These are phyloP conservation scores for Pythium utonaiense DNA, from an alignment of 352 stramenopile species.

Conservation along the genomic window DNA sequence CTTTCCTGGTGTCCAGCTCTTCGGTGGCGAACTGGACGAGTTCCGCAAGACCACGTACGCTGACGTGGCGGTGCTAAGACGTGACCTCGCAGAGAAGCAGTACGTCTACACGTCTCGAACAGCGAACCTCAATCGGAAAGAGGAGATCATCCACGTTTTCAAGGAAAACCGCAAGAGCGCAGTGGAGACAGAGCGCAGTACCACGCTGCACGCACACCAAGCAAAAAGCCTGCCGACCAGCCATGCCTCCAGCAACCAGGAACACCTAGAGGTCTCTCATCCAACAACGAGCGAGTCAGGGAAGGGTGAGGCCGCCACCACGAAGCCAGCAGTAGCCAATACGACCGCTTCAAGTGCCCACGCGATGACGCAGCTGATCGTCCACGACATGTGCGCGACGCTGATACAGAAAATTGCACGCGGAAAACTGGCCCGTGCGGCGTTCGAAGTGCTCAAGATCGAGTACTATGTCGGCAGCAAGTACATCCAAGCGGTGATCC, in stretches of 20 bases:
- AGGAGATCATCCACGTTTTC: conserved; percentile 68
- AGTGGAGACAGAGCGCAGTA: conserved; percentile 33
- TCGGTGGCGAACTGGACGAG: conserved; percentile 40
- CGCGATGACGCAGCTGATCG: conserved; percentile 23
- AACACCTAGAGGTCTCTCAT: conserved; percentile 8
- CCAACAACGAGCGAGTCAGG: background rate
- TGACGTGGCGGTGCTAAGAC: conserved; percentile 34
- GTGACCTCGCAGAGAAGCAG: conserved; percentile 51
- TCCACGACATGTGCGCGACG: conserved; percentile 70
- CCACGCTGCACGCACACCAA: conserved; percentile 11
- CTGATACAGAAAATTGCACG: conserved; percentile 74
- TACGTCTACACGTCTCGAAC: conserved; percentile 46
- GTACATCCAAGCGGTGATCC: conserved; percentile 69
- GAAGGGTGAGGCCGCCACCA: too few relatives aligned
- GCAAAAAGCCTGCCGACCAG: background rate
- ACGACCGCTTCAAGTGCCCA: background rate
- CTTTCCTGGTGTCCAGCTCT: conserved; percentile 51
- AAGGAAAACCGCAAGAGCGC: conserved; percentile 53
- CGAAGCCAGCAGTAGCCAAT: background rate
- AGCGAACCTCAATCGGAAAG: conserved; percentile 60
- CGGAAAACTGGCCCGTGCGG: conserved; percentile 59
- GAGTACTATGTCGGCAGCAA: conserved; percentile 69
- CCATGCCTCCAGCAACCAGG: background rate
- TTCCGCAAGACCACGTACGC: conserved; percentile 37
- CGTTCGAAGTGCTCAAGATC: conserved; percentile 56